A percentile compares a stretch with the other conserved stretches of the same genome.
phyloP scores from a whole-genome alignment of 106 monocot genomes.

The Apostasia ramifera region DNA sequence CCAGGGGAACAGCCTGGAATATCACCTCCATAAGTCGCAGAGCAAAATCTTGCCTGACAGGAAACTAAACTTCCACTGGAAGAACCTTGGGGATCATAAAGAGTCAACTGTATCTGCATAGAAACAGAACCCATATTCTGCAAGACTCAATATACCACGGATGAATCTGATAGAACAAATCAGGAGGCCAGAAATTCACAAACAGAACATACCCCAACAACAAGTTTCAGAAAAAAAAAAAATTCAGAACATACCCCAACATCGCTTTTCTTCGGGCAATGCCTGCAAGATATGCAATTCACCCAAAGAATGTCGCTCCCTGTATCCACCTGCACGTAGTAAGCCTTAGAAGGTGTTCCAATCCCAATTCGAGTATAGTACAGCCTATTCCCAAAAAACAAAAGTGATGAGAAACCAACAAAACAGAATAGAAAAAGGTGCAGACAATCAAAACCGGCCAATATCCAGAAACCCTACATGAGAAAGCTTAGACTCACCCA shows the following conservation, averaged over 20 bases:
- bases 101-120: constrained; percentile 55
- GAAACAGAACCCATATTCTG: background rate
- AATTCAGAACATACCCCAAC: constrained; percentile 13
- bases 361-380: constrained; percentile 24
- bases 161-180: background rate
- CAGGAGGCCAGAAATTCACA: background rate
- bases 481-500: background rate
- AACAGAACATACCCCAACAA: constrained; percentile 37
- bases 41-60: constrained; percentile 59
- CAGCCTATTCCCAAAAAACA: constrained; percentile 1
- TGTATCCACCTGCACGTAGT: constrained; percentile 24
- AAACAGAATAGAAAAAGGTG: no score
- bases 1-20: constrained; percentile 30
- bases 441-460: no score
- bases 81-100: constrained; percentile 68
- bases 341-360: constrained; percentile 13
- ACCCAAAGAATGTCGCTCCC: constrained; percentile 21
- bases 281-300: constrained; percentile 14
- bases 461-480: no score
- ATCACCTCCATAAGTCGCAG: constrained; percentile 24
- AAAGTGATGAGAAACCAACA: no score
- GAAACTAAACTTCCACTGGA: constrained; percentile 33
- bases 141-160: background rate
- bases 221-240: constrained; percentile 16
- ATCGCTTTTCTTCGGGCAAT: constrained; percentile 16